Conservation (phyloP, 2,329 filamentous ascomycete species). For the Ceratocystis variospora region DNA sequence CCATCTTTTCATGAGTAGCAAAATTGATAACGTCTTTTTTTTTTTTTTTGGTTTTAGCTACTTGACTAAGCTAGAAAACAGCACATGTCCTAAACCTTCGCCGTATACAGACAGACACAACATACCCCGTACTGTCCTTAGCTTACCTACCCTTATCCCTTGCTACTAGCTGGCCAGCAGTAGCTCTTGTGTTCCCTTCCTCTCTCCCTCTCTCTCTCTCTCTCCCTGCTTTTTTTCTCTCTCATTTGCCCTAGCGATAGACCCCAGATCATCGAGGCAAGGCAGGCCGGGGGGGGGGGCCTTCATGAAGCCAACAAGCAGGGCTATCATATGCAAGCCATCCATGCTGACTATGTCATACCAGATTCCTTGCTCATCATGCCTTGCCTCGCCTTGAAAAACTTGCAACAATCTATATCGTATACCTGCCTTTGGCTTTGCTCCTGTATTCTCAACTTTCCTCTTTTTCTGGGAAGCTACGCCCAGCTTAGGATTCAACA, state of each 20-base stretch:
- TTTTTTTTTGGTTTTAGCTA: too few species aligned
- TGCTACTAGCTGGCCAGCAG: background rate
- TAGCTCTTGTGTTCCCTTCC: background rate
- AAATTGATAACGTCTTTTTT: too few species aligned
- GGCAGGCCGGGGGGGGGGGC: too few species aligned
- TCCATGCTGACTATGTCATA: background rate
- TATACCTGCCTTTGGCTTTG: background rate
- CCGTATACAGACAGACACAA: too few species aligned
- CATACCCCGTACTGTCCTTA: background rate
- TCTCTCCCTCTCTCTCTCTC: background rate
- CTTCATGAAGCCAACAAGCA: too few species aligned
- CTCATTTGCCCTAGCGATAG: background rate
- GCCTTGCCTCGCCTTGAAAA: background rate
- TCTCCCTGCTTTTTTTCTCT: background rate
- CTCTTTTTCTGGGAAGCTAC: background rate
- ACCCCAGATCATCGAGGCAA: background rate
- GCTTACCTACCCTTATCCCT: background rate
- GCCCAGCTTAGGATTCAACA: background rate
- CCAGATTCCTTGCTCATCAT: background rate
- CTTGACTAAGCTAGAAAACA: too few species aligned
- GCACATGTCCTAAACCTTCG: too few species aligned
- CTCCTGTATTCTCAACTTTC: background rate
- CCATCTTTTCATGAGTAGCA: too few species aligned
- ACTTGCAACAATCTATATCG: background rate
- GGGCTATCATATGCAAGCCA: background rate